Evolutionary conservation across 1,284 basidiomycete species (phyloP).

Genomic region (Vanrija sp.): DNA sequence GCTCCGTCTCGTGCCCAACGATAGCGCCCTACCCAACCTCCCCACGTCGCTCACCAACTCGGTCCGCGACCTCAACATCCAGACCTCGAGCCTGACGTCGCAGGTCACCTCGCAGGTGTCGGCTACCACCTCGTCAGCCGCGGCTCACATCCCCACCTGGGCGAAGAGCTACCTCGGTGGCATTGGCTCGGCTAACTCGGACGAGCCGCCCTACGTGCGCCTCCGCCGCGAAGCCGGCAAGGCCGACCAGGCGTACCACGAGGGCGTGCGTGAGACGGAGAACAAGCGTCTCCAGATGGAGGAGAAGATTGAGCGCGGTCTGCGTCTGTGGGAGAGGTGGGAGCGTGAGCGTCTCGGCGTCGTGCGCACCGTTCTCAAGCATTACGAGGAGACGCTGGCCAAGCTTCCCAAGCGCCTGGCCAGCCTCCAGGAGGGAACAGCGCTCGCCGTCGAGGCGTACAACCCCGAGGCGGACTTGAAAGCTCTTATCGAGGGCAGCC

Average conservation of each 20-base stretch:
- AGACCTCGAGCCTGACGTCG: slow-evolving; percentile 2
- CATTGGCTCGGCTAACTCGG: slow-evolving; percentile 40
- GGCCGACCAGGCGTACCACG: slow-evolving; percentile 70
- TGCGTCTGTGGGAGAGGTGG: slow-evolving; percentile 76
- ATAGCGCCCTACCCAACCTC: slow-evolving; percentile 16
- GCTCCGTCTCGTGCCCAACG: slow-evolving; percentile 28
- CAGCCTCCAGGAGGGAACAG: slow-evolving; percentile 63
- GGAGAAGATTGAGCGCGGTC: slow-evolving; percentile 73
- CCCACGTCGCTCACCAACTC: slow-evolving; percentile 6
- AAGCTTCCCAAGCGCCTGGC: slow-evolving; percentile 65
- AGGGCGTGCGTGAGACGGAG: slow-evolving; percentile 63
- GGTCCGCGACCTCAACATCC: slow-evolving; percentile 6
- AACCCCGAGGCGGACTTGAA: slow-evolving; percentile 70
- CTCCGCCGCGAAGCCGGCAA: slow-evolving; percentile 70
- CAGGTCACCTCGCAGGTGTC: not conserved
- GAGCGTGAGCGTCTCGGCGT: slow-evolving; percentile 75
- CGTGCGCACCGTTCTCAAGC: slow-evolving; percentile 76
- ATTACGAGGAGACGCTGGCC: slow-evolving; percentile 73
- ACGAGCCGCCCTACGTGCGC: slow-evolving; percentile 64
- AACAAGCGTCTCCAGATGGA: slow-evolving; percentile 74
- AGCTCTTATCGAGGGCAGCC: slow-evolving; percentile 75
- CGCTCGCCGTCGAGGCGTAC: slow-evolving; percentile 71
- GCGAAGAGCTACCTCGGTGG: slow-evolving; percentile 38
- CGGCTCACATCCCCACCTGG: slow-evolving; percentile 16
- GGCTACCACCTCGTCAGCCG: not conserved